phyloP scores from a whole-genome alignment of 2,329 filamentous ascomycete species.

The Diaporthe sp. region DNA sequence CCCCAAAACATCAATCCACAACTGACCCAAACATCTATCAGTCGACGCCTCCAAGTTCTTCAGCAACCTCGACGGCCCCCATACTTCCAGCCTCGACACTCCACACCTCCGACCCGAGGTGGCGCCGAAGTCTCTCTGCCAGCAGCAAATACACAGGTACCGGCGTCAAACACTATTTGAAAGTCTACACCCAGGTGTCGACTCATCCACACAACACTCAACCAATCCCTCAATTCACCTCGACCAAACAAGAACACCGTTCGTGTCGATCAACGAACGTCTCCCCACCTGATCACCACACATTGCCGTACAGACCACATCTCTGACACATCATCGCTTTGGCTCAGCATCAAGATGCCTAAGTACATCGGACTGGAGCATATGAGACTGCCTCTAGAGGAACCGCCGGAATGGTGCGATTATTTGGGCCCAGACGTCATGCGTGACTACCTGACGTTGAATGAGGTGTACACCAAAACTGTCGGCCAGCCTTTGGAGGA shows the following conservation, averaged over 20 bases:
- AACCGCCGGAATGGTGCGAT: not conserved
- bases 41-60: not conserved
- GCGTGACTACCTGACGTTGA: accelerated
- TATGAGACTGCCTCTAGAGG: not conserved
- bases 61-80: not conserved
- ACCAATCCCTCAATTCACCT: not conserved
- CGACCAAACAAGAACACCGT: not conserved
- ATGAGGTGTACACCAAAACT: accelerated
- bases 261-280: not conserved
- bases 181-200: not conserved
- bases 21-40: not conserved
- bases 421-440: too few species aligned
- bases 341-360: not conserved
- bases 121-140: too few species aligned
- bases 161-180: too few species aligned
- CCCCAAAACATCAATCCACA: not conserved
- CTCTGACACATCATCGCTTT: not conserved
- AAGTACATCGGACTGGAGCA: not conserved
- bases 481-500: not conserved
- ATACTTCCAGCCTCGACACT: not conserved
- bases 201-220: not conserved
- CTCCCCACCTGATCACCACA: not conserved
- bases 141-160: not conserved
- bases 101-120: too few species aligned
- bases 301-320: not conserved